Conservation (phyloP, 129 eudicot genomes). For the Lactuca saligna region DNA sequence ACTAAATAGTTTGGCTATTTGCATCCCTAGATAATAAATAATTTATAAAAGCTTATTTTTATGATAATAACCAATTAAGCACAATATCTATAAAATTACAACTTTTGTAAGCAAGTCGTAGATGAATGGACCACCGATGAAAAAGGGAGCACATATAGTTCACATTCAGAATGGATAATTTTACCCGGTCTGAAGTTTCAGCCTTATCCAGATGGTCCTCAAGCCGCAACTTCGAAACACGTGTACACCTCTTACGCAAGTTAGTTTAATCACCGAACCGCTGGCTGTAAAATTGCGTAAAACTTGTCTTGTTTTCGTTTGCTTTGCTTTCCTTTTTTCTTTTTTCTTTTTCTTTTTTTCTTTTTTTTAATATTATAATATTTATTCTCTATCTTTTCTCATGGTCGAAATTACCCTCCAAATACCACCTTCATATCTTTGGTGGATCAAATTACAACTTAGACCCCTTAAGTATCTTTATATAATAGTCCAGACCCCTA, state of each 20-base stretch:
- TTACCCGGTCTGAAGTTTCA: background rate
- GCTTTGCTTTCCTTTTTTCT: background rate
- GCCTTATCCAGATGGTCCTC: conserved; percentile 19
- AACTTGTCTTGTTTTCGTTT: background rate
- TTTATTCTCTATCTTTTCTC: background rate
- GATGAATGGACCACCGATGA: conserved; percentile 12
- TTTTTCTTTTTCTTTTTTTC: no score
- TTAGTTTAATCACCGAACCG: conserved; percentile 3
- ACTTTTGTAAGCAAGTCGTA: background rate
- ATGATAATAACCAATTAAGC: no score
- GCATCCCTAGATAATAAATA: no score
- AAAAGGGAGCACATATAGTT: background rate
- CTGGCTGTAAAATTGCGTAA: background rate
- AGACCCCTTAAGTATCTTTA: conserved; percentile 8
- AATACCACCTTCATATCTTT: background rate
- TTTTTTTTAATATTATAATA: background rate
- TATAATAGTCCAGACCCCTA: conserved; percentile 3
- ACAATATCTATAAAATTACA: no score
- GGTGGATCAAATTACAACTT: background rate
- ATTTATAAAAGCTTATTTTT: no score
- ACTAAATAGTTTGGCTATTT: no score
- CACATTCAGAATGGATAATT: conserved; percentile 1
- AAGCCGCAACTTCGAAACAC: conserved; percentile 10
- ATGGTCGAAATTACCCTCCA: conserved; percentile 24
- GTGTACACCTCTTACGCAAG: conserved; percentile 10